These are phyloP conservation scores for Trichoderma hamatum DNA, from an alignment of 2,329 filamentous ascomycete genomes.

Conservation along the genomic window DNA sequence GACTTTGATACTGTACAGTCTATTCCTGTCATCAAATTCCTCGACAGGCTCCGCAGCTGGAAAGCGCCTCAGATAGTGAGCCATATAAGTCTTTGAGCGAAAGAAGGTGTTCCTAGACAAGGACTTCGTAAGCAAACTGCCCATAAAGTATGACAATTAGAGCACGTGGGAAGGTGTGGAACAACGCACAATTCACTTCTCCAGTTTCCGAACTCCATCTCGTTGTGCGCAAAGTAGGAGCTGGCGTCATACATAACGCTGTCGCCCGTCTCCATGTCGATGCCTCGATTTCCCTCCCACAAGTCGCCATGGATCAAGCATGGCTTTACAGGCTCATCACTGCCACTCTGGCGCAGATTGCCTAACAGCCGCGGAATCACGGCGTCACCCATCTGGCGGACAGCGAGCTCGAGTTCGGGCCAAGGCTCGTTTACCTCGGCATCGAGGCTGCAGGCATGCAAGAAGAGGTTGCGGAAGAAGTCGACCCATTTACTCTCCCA, in stretches of 20 bases:
- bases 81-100: not conserved
- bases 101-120: not conserved
- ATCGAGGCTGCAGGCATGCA: not conserved
- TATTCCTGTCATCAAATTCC: not conserved
- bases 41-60: not conserved
- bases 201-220: not conserved
- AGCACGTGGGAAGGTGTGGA: not conserved
- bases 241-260: not conserved
- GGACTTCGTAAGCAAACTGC: not conserved
- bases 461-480: not conserved
- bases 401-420: not conserved
- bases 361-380: not conserved
- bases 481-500: not conserved
- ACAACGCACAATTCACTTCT: not conserved
- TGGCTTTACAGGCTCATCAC: not conserved
- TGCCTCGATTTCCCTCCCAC: not conserved
- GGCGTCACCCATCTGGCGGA: not conserved
- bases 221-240: not conserved
- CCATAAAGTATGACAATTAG: not conserved
- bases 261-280: not conserved
- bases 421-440: not conserved
- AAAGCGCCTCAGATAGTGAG: not conserved
- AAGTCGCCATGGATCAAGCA: not conserved
- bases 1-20: not conserved
- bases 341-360: not conserved